These are phyloP conservation scores for Cercospora canescens DNA, from an alignment of 2,329 filamentous ascomycete species.

Conservation along the genomic window DNA sequence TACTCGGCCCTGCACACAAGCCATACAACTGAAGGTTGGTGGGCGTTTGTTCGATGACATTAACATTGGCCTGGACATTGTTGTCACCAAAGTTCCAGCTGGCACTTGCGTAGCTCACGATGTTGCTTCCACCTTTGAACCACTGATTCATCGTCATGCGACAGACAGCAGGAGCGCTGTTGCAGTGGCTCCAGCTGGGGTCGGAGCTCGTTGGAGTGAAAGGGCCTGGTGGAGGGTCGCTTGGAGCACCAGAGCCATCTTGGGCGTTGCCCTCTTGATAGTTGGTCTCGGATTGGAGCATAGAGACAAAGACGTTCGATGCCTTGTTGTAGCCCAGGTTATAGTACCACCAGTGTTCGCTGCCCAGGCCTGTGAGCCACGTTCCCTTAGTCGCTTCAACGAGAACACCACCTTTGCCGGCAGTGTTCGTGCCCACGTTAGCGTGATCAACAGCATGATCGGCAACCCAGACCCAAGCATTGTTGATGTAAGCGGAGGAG, in stretches of 20 bases:
- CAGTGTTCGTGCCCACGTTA: conserved; percentile 31
- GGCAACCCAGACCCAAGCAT: conserved; percentile 52
- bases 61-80: conserved; percentile 10
- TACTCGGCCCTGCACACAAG: background rate
- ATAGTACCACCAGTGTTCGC: conserved; percentile 54
- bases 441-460: conserved; percentile 51
- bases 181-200: conserved; percentile 29
- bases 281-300: conserved; percentile 55
- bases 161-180: conserved; percentile 24
- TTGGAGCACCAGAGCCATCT: background rate
- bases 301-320: conserved; percentile 48
- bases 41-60: conserved; percentile 11
- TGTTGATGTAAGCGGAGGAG: conserved; percentile 55
- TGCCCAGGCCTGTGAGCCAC: conserved; percentile 53
- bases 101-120: conserved; percentile 39
- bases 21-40: conserved; percentile 13
- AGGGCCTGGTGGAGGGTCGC: conserved; percentile 38
- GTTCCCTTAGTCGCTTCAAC: conserved; percentile 48
- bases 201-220: conserved; percentile 30
- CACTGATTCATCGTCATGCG: conserved; percentile 30
- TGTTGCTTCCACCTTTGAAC: conserved; percentile 27
- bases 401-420: conserved; percentile 38
- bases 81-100: conserved; percentile 39
- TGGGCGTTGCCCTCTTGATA: conserved; percentile 35
- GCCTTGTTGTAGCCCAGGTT: conserved; percentile 51